Percentiles rank a stretch among this genome's conserved stretches.
Conservation (phyloP, 495 filamentous ascomycete species). For the Immersiella caudata region DNA sequence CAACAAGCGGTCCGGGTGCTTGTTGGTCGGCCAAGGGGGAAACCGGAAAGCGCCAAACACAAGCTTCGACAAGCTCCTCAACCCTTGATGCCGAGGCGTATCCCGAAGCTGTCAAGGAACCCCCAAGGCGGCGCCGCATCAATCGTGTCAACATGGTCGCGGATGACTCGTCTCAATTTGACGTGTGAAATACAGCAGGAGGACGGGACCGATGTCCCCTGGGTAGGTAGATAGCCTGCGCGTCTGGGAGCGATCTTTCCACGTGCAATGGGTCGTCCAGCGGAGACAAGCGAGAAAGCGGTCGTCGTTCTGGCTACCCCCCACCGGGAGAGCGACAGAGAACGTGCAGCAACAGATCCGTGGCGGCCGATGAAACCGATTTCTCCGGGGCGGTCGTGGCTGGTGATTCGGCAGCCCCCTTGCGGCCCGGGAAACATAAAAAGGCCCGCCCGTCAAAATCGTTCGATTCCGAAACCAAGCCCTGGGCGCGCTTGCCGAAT, state of each 20-base stretch:
- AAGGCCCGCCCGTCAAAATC: slow-evolving; percentile 1
- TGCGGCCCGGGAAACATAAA: not conserved
- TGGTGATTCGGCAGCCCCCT: not conserved
- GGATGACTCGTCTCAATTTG: not conserved
- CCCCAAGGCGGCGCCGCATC: not conserved
- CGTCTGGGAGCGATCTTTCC: not conserved
- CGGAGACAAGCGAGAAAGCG: not conserved
- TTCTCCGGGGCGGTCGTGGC: not conserved
- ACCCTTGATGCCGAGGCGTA: not conserved
- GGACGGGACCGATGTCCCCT: too few relatives aligned
- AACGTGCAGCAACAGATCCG: not conserved
- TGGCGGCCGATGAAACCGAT: slow-evolving; percentile 3
- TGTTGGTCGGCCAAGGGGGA: not conserved
- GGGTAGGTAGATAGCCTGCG: too few relatives aligned
- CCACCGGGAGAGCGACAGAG: slow-evolving; percentile 10
- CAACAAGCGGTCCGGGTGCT: not conserved
- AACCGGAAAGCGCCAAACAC: not conserved
- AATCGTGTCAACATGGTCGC: not conserved
- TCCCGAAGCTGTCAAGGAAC: not conserved
- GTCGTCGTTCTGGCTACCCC: not conserved
- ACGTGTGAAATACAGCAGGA: too few relatives aligned
- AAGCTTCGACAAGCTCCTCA: not conserved
- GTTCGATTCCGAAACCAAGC: slow-evolving; percentile 14
- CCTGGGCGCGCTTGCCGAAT: not conserved
- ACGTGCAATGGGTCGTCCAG: too few relatives aligned